phyloP scores from a whole-genome alignment of 1,284 basidiomycete genomes.

The Bjerkandera adusta region DNA sequence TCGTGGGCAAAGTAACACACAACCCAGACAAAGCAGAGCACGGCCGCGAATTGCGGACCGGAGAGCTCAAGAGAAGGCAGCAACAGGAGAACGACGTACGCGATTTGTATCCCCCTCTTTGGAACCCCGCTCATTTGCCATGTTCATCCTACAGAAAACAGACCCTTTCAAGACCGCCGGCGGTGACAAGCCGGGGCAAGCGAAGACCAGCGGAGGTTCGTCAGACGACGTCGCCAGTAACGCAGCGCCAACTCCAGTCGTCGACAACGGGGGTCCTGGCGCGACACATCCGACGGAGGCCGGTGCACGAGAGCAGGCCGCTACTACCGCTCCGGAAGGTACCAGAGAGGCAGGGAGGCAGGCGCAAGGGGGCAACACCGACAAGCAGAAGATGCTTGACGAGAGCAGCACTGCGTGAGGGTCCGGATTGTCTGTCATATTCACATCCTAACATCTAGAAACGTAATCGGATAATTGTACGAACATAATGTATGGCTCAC shows the following conservation, averaged over 20 bases:
- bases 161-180: slow-evolving; percentile 10
- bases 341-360: slow-evolving; percentile 21
- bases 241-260: not conserved
- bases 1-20: slow-evolving; percentile 47
- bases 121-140: not conserved
- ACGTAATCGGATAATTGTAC: no score
- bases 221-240: slow-evolving; percentile 10
- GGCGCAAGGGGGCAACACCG: slow-evolving; percentile 10
- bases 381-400: slow-evolving; percentile 15
- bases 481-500: no score
- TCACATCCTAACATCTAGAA: no score
- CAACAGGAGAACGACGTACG: slow-evolving; percentile 32
- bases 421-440: no score
- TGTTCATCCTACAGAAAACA: slow-evolving; percentile 4
- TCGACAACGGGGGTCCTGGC: slow-evolving; percentile 12
- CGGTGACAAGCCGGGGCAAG: slow-evolving; percentile 3
- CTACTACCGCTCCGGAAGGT: slow-evolving; percentile 29
- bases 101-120: not conserved
- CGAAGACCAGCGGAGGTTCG: slow-evolving; percentile 7
- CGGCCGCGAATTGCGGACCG: slow-evolving; percentile 46
- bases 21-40: slow-evolving; percentile 45
- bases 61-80: slow-evolving; percentile 46
- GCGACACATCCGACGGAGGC: slow-evolving; percentile 21
- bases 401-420: no score
- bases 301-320: slow-evolving; percentile 26